Evolutionary conservation across 805 yeast genomes (phyloP).

Genomic region (Maudiozyma serrabonitensis): DNA sequence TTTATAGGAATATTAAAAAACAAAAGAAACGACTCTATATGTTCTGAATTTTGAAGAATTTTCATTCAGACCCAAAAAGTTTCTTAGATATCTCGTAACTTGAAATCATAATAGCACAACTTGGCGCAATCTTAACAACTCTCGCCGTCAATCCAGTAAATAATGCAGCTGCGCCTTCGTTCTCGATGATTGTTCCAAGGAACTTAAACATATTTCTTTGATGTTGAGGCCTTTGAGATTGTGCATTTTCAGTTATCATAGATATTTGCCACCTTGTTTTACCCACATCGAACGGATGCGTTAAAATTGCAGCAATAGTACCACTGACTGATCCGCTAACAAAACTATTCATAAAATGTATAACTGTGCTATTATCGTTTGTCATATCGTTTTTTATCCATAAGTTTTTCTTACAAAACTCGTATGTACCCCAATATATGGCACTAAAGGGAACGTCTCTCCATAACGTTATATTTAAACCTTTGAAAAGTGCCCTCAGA

Average conservation of each 20-base stretch:
- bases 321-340: slow-evolving; percentile 81
- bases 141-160: slow-evolving; percentile 84
- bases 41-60: neutral
- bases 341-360: slow-evolving; percentile 51
- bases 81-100: slow-evolving; percentile 84
- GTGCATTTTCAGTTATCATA: slow-evolving; percentile 10
- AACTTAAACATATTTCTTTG: slow-evolving; percentile 53
- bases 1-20: neutral
- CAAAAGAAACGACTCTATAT: neutral
- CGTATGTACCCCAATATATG: slow-evolving; percentile 87
- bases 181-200: slow-evolving; percentile 49
- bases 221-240: slow-evolving; percentile 6
- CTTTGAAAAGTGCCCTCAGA: slow-evolving; percentile 60
- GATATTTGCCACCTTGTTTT: slow-evolving; percentile 80
- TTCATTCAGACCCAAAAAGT: slow-evolving; percentile 2
- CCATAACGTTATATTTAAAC: slow-evolving; percentile 83
- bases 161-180: slow-evolving; percentile 76
- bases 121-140: slow-evolving; percentile 84
- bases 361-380: slow-evolving; percentile 1
- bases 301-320: slow-evolving; percentile 68
- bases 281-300: slow-evolving; percentile 96
- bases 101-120: slow-evolving; percentile 97
- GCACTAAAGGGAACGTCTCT: slow-evolving; percentile 97
- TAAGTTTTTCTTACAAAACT: slow-evolving; percentile 33
- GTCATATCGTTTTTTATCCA: slow-evolving; percentile 3